Evolutionary conservation across 2,329 filamentous ascomycete species (phyloP).

Genomic region (Fusarium subtropicale): DNA sequence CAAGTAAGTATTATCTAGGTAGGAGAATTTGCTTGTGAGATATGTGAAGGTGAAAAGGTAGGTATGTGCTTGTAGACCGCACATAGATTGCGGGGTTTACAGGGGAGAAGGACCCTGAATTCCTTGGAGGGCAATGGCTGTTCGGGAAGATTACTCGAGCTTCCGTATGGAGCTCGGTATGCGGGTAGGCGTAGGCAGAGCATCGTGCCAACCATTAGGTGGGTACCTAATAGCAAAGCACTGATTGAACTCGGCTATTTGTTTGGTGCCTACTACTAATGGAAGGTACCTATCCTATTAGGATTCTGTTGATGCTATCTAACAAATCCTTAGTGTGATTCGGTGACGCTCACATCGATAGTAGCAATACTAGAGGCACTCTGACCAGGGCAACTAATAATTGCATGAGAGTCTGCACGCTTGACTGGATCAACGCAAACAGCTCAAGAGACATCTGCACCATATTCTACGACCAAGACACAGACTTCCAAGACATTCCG

Average conservation of each 20-base stretch:
- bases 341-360: background rate
- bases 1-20: background rate
- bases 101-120: slow-evolving; percentile 25
- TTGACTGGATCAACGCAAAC: background rate
- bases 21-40: background rate
- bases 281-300: too few species aligned
- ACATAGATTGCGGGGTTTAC: slow-evolving; percentile 14
- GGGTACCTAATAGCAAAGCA: background rate
- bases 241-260: background rate
- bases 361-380: background rate
- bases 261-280: background rate
- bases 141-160: slow-evolving; percentile 1
- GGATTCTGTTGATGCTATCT: background rate
- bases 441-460: slow-evolving; percentile 17
- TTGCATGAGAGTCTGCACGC: background rate
- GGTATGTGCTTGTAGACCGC: background rate
- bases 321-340: background rate
- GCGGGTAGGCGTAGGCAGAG: background rate
- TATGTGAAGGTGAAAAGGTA: background rate
- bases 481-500: slow-evolving; percentile 10
- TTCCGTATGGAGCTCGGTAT: slow-evolving; percentile 1
- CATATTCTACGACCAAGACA: slow-evolving; percentile 23
- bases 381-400: background rate
- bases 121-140: slow-evolving; percentile 5
- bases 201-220: background rate